Evolutionary conservation across 1,139 yeast genomes (phyloP), one percentile per base, ranked within the genome.

Genomic region (Yamadazyma membranifaciens): DNA sequence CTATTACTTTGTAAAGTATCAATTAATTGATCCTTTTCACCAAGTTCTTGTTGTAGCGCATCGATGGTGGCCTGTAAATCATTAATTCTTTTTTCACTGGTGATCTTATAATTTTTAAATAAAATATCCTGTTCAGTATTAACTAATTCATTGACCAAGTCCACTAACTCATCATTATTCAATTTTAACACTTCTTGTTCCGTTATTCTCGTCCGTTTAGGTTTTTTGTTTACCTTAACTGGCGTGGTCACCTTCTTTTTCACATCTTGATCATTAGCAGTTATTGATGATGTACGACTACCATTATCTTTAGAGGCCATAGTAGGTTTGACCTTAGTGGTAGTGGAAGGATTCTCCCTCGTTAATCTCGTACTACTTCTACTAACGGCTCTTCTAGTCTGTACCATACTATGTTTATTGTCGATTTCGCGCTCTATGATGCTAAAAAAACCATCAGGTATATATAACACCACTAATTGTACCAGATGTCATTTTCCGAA

Each of bases 401-500:
- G 52, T 14, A 45, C 51, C 54, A 50, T 50, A 34, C 20, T 33
- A 31, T 14, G 17, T 14, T 12, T 31, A 7, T 20, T 20, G 5
- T 20, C 24, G 24, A 20, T 20, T 20, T 31, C 33, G 33, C 33
- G 33, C 33, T 30, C 33, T 33, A 29, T 27, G 37, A 27, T 37
- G 17, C n/a, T 26, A 36, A 28, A 9, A 10, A n/a, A n/a, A n/a
- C n/a, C n/a, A n/a, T n/a, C n/a, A n/a, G n/a, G n/a, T n/a, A n/a
- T n/a, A n/a, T n/a, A n/a, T n/a, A n/a, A n/a, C n/a, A n/a, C n/a
- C n/a, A n/a, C n/a, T n/a, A n/a, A n/a, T n/a, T n/a, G n/a, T n/a
- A n/a, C 16, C 9, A n/a, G 11, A 81, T 83, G 88, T 80, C 89
- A 13, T 84, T 77, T 54, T 69, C 87, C 1, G 68, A 74, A 40